Base-by-base conservation (phyloP, 2,329 filamentous ascomycete species). In the Immersiporthe knoxdaviesiana region DNA sequence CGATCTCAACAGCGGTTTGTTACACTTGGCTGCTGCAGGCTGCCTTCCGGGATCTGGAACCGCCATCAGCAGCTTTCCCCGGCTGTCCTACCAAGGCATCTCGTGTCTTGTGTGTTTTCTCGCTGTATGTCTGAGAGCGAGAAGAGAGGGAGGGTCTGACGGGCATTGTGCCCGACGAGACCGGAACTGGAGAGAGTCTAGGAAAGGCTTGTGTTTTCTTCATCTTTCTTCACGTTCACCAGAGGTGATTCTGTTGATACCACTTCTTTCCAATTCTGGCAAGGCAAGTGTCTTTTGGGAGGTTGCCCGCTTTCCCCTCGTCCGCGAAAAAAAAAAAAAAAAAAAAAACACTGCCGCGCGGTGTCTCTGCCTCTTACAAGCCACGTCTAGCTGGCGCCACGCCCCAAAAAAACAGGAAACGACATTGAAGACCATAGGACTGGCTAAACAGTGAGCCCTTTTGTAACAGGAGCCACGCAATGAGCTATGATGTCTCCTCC, bases 11-110 rank as follows among this genome's bases (percentile, higher is more conserved):
- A 14, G 61, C 32, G 21, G n/a, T n/a, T 24, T 37, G 24, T 32
- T n/a, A 8, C 30, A 16, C 21, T 21, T 27, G 12, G 61, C 61
- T 16, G 32, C 62, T 64, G 62, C 62, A 64, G 47, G 41, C 32
- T 39, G 27, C 62, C 62, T 52, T 54, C 47, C 47, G 44, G 47
- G 62, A 64, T 64, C 62, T 64, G 62, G 62, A 64, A 64, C 32
- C 62, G 18, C 14, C 32, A 27, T 24, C 62, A 54, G 47, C 44
- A 64, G 14, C 41, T 16, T 14, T 24, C 47, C 62, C 30, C 30
- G 62, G 44, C 62, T 47, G 27, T 52, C 11, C 59, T 27, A n/a
- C 35, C 37, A 16, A 59, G 56, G 56, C 56, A 62, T 37, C n/a
- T 35, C 32, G 58, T 39, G 39, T 44, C 35, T n/a, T 47, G 44